These are phyloP conservation scores for Solanum sparsipilum DNA, from an alignment of 257 asterid species.

Conservation along the genomic window DNA sequence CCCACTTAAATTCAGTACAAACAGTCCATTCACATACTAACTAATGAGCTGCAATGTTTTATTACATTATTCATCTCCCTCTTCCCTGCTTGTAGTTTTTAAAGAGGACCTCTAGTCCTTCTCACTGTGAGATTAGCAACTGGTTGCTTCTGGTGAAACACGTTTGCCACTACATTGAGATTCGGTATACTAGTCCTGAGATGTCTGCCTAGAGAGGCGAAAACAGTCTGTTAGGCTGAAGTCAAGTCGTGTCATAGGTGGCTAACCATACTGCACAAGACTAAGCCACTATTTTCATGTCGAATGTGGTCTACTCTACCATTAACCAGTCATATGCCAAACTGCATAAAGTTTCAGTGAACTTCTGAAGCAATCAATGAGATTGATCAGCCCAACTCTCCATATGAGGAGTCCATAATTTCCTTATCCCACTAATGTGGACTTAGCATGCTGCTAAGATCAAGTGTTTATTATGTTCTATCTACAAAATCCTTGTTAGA, in stretches of 20 bases:
- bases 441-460: neutral
- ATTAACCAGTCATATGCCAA: neutral
- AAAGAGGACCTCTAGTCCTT: neutral
- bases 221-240: neutral
- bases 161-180: neutral
- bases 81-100: neutral
- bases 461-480: neutral
- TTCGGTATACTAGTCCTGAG: neutral
- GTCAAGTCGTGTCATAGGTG: neutral
- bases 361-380: neutral
- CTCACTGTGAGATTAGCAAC: neutral
- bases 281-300: neutral
- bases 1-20: neutral
- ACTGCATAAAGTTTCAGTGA: neutral
- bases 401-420: neutral
- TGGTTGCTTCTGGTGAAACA: neutral
- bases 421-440: neutral
- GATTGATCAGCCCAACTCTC: neutral
- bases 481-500: neutral
- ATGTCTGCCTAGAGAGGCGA: neutral
- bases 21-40: neutral
- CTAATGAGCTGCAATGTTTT: neutral
- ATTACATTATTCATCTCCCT: neutral
- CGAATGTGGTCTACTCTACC: neutral
- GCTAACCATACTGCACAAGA: neutral